Base-by-base conservation (phyloP, 345 rosid genomes). In the Ceriops zippeliana region DNA sequence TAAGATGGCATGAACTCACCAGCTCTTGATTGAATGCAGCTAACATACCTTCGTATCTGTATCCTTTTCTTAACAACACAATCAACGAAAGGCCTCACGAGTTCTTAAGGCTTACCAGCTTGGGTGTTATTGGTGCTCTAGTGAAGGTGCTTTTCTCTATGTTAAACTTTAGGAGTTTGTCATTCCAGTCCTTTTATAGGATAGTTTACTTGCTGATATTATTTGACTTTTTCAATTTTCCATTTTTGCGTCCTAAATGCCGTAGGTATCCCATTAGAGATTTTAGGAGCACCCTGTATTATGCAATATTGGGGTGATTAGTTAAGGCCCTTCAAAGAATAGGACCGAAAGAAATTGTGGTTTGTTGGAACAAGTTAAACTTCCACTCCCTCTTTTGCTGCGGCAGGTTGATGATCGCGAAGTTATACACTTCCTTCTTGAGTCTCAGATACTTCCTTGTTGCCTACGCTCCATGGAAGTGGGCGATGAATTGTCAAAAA, bases 121-220 rank as follows among this genome's bases (percentile, higher is more conserved):
- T 90, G 76, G 83, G 86, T 42, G 90, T 90, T 46, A 81, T 88
- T 53, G 85, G 83, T 32, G 84, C 88, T 34, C 74, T 90, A 26
- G 83, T 81, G 61, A 84, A 86, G 87, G 91, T 88, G 78, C 61
- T 47, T 58, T 62, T 42, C 17, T 52, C 61, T 62, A 8, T 9
- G 31, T 0, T 38, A 31, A 28, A 49, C 7, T 49, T 24, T 61
- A 63, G n/a, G 24, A 17, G 22, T 58, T 52, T 28, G 16, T 13
- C 49, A 13, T 34, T 26, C 7, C 52, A 26, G 1, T 35, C 47
- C 28, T 47, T 47, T 26, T 61, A 35, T 10, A 5, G 13, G 16
- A 19, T 21, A 5, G 9, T 6, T 30, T 28, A n/a, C 22, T 26
- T n/a, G 46, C 22, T 32, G 28, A 51, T 10, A 58, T 38, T 17